Evolutionary conservation across 1,284 basidiomycete species (phyloP), one percentile per base, ranked within the genome.

Genomic region (Sporisorium exsertum): DNA sequence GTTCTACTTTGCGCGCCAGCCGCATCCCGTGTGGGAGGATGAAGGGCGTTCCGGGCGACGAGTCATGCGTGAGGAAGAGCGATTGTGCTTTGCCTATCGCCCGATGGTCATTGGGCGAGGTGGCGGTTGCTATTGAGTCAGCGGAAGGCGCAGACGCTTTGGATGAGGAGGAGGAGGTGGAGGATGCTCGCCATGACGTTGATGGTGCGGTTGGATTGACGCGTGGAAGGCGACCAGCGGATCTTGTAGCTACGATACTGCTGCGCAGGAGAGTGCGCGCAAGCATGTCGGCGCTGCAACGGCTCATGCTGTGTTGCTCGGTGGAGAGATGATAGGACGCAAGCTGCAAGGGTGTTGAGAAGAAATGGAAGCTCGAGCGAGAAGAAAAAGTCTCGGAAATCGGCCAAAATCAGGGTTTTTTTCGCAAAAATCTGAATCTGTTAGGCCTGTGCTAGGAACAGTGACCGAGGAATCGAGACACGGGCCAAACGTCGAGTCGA

Each of bases 11-110:
- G 32, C 78, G 69, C 0, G 73, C 70, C 1, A 85, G 37, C 1
- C 82, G 78, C 77, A 81, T 82, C n/a, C 84, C 84, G 50, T 85
- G 79, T 15, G 82, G 81, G 18, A 84, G 70, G 53, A 85, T 77
- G 69, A 84, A 85, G 2, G 83, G 81, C n/a, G 81, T 84, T 22
- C 83, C 83, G 0, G 84, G 82, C 9, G 81, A 83, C 8, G 81
- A 70, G 18, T 82, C 81, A 55, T 85, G 81, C 13, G 81, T 81
- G 56, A 85, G 77, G 29, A 85, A 85, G 42, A 85, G 77, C 1
- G 64, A 57, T 51, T 84, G 83, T 1, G 75, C 50, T 42, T 71
- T 71, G 15, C 83, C 83, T 15, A 84, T 72, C 1, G 65, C 49
- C 18, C 81, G 62, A 32, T 84, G 83, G 56, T 84, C 82, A 27